These are phyloP conservation scores for Fusarium sterilihyphosum DNA, from an alignment of 2,329 filamentous ascomycete genomes.

Conservation along the genomic window DNA sequence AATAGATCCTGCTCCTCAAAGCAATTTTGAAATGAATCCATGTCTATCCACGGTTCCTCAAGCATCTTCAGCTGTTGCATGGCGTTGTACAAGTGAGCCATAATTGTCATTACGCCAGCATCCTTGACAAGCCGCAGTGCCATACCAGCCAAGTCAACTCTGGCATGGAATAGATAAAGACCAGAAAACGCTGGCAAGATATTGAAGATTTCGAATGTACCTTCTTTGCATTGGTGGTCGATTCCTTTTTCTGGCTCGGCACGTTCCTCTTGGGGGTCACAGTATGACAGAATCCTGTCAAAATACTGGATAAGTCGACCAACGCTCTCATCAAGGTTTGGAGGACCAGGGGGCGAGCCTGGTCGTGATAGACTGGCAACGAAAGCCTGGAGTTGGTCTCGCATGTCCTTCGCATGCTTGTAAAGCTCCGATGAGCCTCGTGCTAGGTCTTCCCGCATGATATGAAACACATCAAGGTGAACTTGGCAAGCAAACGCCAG, in stretches of 20 bases:
- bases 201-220: not conserved
- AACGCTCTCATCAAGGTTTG: not conserved
- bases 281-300: not conserved
- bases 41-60: not conserved
- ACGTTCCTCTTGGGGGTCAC: not conserved
- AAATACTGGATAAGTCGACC: not conserved
- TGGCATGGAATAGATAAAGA: not conserved
- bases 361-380: not conserved
- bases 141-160: not conserved
- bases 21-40: not conserved
- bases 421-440: not conserved
- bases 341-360: not conserved
- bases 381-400: not conserved
- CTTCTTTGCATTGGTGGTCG: not conserved
- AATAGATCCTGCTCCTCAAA: not conserved
- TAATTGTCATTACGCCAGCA: not conserved
- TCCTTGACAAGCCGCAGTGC: not conserved
- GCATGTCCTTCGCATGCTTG: not conserved
- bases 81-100: constrained; percentile 1
- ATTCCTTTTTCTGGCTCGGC: not conserved
- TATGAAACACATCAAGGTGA: not conserved
- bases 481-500: not conserved
- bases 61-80: not conserved
- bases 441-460: not conserved
- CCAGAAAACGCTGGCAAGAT: not conserved